Percentiles rank a stretch among this genome's conserved stretches.
Conservation (phyloP, 495 filamentous ascomycete genomes). For the Aspergillus nidulans region DNA sequence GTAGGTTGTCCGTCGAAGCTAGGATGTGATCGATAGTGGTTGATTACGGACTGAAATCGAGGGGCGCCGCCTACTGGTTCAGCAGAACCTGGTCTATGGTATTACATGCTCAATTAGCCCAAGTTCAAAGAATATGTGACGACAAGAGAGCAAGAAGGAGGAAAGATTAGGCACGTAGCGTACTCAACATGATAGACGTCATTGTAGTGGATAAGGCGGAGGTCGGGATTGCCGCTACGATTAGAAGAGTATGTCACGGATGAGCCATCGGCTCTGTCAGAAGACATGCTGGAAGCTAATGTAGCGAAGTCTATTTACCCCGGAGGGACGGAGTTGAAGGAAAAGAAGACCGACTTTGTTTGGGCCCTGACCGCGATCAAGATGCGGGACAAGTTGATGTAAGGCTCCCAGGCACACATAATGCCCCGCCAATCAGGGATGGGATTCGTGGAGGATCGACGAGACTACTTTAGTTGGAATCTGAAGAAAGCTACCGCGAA, state of each 20-base stretch:
- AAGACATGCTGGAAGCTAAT: conserved; percentile 23
- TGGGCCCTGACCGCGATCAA: background rate
- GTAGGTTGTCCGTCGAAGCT: conserved; percentile 57
- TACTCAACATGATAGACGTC: conserved; percentile 88
- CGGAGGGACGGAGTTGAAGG: background rate
- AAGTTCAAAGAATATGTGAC: background rate
- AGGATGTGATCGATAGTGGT: conserved; percentile 62
- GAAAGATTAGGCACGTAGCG: conserved; percentile 5
- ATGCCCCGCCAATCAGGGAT: conserved; percentile 20
- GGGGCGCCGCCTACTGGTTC: conserved; percentile 77
- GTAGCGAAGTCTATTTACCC: background rate
- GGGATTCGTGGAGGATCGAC: conserved; percentile 2
- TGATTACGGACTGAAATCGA: conserved; percentile 72
- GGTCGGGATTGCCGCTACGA: conserved; percentile 54
- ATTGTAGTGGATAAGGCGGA: conserved; percentile 85
- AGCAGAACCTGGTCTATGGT: conserved; percentile 60
- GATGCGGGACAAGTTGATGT: background rate
- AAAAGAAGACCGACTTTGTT: background rate
- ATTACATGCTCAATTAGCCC: background rate
- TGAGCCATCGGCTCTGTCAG: conserved; percentile 30
- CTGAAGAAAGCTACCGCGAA: background rate
- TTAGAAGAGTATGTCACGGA: conserved; percentile 52
- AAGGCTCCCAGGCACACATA: conserved; percentile 25
- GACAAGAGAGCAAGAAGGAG: background rate
- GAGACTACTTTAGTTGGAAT: conserved; percentile 2